Conservation (phyloP, 768 basidiomycete genomes). For the Kwoniella bestiolae region DNA sequence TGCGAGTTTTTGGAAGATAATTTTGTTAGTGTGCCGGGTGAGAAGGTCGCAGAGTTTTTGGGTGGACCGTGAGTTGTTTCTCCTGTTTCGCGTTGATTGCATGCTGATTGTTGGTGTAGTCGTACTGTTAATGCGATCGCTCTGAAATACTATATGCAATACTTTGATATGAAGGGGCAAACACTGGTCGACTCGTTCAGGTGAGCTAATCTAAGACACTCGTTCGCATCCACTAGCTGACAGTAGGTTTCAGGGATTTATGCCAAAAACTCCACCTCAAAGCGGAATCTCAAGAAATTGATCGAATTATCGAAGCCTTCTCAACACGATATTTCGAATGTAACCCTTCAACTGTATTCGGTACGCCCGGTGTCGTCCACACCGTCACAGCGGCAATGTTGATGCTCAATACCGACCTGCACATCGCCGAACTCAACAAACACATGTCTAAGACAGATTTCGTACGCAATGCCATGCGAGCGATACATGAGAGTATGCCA, state of each 20-base stretch:
- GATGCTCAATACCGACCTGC: constrained; percentile 93
- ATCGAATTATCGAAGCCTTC: constrained; percentile 91
- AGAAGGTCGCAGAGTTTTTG: constrained; percentile 96
- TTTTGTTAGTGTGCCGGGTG: constrained; percentile 76
- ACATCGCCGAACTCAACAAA: constrained; percentile 83
- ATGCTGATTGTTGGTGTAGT: constrained; percentile 59
- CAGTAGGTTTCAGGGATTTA: constrained; percentile 65
- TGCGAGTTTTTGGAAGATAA: constrained; percentile 83
- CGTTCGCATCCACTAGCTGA: not conserved
- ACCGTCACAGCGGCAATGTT: constrained; percentile 90
- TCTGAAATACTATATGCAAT: constrained; percentile 78
- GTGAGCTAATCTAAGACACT: constrained; percentile 58
- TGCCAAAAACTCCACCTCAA: constrained; percentile 92
- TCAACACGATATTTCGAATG: constrained; percentile 89
- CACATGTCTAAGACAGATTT: constrained; percentile 94
- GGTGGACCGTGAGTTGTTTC: constrained; percentile 76
- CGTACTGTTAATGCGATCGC: constrained; percentile 74
- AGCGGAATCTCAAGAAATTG: constrained; percentile 96
- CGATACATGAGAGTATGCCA: constrained; percentile 78
- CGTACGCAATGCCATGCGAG: constrained; percentile 84
- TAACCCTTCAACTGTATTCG: constrained; percentile 79
- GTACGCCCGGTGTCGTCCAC: constrained; percentile 88
- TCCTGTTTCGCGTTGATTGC: not conserved
- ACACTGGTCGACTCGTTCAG: constrained; percentile 88
- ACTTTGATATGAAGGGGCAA: constrained; percentile 82